phyloP scores from a whole-genome alignment of 2,329 filamentous ascomycete genomes.

The Aspergillus sp. region DNA sequence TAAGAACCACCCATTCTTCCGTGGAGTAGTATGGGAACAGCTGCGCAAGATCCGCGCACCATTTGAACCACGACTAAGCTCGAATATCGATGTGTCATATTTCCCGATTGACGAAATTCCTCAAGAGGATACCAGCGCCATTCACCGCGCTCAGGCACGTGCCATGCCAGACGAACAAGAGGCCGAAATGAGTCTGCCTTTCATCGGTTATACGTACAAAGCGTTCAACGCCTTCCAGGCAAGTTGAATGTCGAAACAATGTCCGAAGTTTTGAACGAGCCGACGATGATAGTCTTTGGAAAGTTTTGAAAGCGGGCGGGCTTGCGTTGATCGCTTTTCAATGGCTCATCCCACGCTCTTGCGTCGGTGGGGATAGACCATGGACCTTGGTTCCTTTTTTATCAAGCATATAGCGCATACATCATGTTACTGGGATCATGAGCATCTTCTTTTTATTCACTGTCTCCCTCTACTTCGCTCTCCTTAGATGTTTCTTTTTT shows the following conservation, averaged over 20 bases:
- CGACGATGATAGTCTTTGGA: conserved; percentile 20
- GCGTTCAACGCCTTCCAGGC: conserved; percentile 72
- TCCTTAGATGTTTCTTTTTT: conserved; percentile 14
- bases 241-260: conserved; percentile 29
- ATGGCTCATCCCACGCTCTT: conserved; percentile 19
- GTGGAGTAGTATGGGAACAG: conserved; percentile 91
- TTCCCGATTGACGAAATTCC: conserved; percentile 99
- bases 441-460: conserved; percentile 24
- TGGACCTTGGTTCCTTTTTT: conserved; percentile 27
- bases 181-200: conserved; percentile 92
- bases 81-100: conserved; percentile 94
- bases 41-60: conserved; percentile 90
- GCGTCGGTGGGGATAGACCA: conserved; percentile 23
- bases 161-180: conserved; percentile 74
- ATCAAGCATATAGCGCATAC: conserved; percentile 38
- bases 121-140: conserved; percentile 88
- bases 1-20: conserved; percentile 94
- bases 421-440: conserved; percentile 23
- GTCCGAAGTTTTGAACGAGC: conserved; percentile 20
- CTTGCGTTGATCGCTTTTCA: conserved; percentile 30
- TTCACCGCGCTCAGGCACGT: conserved; percentile 78
- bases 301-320: conserved; percentile 32
- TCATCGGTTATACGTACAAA: conserved; percentile 97
- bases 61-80: conserved; percentile 90
- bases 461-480: background rate